Percentiles rank a stretch among this genome's conserved stretches.
These are phyloP conservation scores for Camelina hispida DNA, from an alignment of 345 rosid genomes.

Conservation along the genomic window DNA sequence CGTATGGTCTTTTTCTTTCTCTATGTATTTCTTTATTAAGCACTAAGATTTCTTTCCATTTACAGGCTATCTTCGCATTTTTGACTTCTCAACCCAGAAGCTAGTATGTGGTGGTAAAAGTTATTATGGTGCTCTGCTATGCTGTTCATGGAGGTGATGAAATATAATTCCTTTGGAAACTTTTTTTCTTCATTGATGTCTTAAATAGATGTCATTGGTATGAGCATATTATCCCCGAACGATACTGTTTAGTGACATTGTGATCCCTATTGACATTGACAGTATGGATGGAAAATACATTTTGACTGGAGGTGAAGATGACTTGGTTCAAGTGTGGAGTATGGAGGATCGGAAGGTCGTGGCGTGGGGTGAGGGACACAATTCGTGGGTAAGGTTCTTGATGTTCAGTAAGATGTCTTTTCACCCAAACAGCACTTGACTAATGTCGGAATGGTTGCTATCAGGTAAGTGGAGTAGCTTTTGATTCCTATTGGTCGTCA, in stretches of 20 bases:
- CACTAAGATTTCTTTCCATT: slow-evolving; percentile 24
- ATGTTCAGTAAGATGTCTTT: not conserved
- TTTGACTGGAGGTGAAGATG: slow-evolving; percentile 99
- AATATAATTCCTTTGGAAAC: slow-evolving; percentile 43
- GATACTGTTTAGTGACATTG: not conserved
- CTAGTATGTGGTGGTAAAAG: slow-evolving; percentile 47
- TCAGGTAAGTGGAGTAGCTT: slow-evolving; percentile 99
- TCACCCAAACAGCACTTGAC: slow-evolving; percentile 19
- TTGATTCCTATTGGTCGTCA: slow-evolving; percentile 94
- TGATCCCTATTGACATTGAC: slow-evolving; percentile 55
- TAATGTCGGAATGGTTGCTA: slow-evolving; percentile 42
- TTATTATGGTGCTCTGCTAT: slow-evolving; percentile 46
- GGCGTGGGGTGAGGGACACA: slow-evolving; percentile 99
- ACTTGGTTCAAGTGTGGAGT: slow-evolving; percentile 99
- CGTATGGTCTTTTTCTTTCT: slow-evolving; percentile 2
- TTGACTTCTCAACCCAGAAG: slow-evolving; percentile 65
- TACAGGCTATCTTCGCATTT: slow-evolving; percentile 91
- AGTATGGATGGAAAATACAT: slow-evolving; percentile 97
- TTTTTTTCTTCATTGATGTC: slow-evolving; percentile 38
- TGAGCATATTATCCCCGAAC: not conserved
- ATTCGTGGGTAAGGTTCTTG: slow-evolving; percentile 85
- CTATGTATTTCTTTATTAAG: slow-evolving; percentile 7
- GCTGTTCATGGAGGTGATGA: slow-evolving; percentile 51
- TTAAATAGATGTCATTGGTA: not conserved
- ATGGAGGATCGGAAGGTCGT: slow-evolving; percentile 99